phyloP scores from a whole-genome alignment of 2,329 filamentous ascomycete species.

The Myrmaecium sp. region DNA sequence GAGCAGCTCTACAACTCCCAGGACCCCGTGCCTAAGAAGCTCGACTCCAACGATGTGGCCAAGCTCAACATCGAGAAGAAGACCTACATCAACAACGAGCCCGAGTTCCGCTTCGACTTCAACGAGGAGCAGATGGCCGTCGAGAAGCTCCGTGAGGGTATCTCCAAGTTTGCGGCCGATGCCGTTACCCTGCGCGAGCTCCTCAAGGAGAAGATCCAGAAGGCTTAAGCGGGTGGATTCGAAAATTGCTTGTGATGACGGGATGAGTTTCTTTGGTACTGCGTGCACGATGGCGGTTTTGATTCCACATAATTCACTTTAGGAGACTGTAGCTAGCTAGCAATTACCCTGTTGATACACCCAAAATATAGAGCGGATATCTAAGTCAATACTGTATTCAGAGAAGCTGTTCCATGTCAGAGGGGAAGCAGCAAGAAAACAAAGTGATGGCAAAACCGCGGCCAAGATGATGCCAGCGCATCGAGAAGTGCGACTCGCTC shows the following conservation, averaged over 20 bases:
- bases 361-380: slow-evolving; percentile 3
- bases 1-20: slow-evolving; percentile 83
- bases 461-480: too few species aligned
- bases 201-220: slow-evolving; percentile 66
- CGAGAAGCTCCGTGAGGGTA: slow-evolving; percentile 98
- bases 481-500: too few species aligned
- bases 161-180: slow-evolving; percentile 97
- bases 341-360: slow-evolving; percentile 3
- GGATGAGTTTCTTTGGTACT: slow-evolving; percentile 10
- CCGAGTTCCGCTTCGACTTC: slow-evolving; percentile 93
- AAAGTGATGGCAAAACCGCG: too few species aligned
- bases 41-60: slow-evolving; percentile 50
- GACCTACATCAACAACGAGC: slow-evolving; percentile 78
- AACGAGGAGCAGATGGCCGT: slow-evolving; percentile 99
- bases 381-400: too few species aligned
- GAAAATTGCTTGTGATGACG: slow-evolving; percentile 9
- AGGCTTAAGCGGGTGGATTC: slow-evolving; percentile 15
- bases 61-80: slow-evolving; percentile 70
- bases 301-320: slow-evolving; percentile 4
- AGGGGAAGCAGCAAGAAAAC: too few species aligned
- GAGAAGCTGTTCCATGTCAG: too few species aligned
- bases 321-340: slow-evolving; percentile 8
- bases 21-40: slow-evolving; percentile 78
- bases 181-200: slow-evolving; percentile 86
- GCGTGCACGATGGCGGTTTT: too few species aligned